Conservation (phyloP, 2,329 filamentous ascomycete species). For the Lomentospora prolificans region DNA sequence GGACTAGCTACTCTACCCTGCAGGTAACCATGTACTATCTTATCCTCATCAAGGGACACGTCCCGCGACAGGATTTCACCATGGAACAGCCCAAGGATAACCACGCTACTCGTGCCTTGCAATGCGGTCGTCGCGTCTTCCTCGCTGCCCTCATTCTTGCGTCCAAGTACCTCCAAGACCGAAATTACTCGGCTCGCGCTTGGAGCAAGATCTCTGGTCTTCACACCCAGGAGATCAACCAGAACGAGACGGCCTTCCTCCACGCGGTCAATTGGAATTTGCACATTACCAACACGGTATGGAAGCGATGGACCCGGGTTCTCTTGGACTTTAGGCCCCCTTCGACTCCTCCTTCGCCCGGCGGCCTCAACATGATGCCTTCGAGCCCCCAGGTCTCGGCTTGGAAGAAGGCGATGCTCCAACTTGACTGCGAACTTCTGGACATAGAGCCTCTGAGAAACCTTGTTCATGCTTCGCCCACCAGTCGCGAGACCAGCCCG, state of each 20-base stretch:
- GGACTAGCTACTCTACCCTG: conserved; percentile 93
- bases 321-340: conserved; percentile 80
- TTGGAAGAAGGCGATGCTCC: conserved; percentile 50
- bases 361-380: conserved; percentile 15
- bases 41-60: conserved; percentile 82
- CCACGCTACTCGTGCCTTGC: conserved; percentile 66
- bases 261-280: conserved; percentile 87
- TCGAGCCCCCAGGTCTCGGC: conserved; percentile 4
- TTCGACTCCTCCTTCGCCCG: conserved; percentile 41
- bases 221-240: conserved; percentile 86
- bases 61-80: conserved; percentile 75
- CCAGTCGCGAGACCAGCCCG: conserved; percentile 5
- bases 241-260: conserved; percentile 90
- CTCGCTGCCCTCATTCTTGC: conserved; percentile 87
- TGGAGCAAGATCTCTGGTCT: conserved; percentile 99
- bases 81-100: conserved; percentile 72
- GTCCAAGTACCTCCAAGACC: conserved; percentile 95
- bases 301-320: conserved; percentile 89
- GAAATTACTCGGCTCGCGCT: conserved; percentile 92
- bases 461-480: conserved; percentile 1
- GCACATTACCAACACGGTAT: conserved; percentile 80
- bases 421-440: conserved; percentile 45
- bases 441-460: conserved; percentile 43
- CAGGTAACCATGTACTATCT: conserved; percentile 96
- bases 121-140: conserved; percentile 97